A percentile compares a stretch with the other conserved stretches of the same genome.
phyloP scores from a whole-genome alignment of 1,284 basidiomycete genomes.

The Marasmius fiardii region DNA sequence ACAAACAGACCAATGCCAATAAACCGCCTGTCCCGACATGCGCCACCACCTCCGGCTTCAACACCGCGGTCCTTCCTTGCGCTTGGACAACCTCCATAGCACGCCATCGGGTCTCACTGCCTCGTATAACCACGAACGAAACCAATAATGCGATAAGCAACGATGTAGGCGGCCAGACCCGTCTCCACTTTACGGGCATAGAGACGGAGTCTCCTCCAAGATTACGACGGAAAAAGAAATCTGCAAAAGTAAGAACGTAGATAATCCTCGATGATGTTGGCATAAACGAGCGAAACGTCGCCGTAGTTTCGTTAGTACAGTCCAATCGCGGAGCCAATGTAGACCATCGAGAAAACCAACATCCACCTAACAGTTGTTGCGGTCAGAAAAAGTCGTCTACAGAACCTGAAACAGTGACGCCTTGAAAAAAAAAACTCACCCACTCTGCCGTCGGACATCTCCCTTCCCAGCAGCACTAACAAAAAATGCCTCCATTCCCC shows the following conservation, averaged over 20 bases:
- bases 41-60: background rate
- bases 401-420: too few relatives aligned
- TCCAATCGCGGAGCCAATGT: constrained; percentile 49
- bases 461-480: constrained; percentile 67
- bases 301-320: constrained; percentile 52
- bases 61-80: background rate
- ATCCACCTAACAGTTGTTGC: constrained; percentile 70
- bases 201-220: constrained; percentile 16
- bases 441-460: constrained; percentile 66
- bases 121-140: constrained; percentile 28
- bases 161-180: constrained; percentile 28
- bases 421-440: too few relatives aligned
- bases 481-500: constrained; percentile 86
- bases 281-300: constrained; percentile 72
- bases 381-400: too few relatives aligned
- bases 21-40: background rate
- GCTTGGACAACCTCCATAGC: background rate
- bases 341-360: constrained; percentile 60
- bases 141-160: constrained; percentile 26
- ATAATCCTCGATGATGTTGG: constrained; percentile 62
- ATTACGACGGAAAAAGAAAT: constrained; percentile 31
- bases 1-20: background rate
- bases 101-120: constrained; percentile 15
- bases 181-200: constrained; percentile 24
- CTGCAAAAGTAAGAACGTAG: constrained; percentile 43